Conservation (phyloP, 176 grass and related monocot species). For the Aegilops speltoides region DNA sequence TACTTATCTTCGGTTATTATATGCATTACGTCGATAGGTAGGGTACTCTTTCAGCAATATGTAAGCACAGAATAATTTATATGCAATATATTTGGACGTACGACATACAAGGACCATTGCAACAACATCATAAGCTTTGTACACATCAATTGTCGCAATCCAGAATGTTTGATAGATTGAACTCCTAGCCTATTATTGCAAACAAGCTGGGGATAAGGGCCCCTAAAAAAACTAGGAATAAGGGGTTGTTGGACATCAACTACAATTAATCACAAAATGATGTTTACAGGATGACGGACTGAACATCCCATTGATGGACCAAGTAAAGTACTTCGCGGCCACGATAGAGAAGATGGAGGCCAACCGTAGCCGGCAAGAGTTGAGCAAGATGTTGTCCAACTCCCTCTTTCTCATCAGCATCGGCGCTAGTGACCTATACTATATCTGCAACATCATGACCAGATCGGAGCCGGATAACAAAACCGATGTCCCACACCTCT, state of each 20-base stretch:
- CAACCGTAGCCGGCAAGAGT: not conserved
- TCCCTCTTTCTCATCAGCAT: slow-evolving; percentile 16
- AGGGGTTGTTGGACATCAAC: not conserved
- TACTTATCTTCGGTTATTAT: not conserved
- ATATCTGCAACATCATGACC: not conserved
- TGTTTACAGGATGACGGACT: not conserved
- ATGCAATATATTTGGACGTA: not conserved
- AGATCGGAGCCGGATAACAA: not conserved
- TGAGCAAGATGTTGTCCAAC: slow-evolving; percentile 3
- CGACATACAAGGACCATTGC: too few species aligned
- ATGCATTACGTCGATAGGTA: not conserved
- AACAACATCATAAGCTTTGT: too few species aligned
- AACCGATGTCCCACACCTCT: not conserved
- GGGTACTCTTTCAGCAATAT: not conserved
- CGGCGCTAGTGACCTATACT: not conserved
- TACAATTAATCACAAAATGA: not conserved
- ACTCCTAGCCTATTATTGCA: too few species aligned
- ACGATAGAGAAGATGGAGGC: not conserved
- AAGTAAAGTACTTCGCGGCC: not conserved
- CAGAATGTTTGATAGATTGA: too few species aligned
- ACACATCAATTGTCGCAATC: too few species aligned
- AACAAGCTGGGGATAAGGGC: too few species aligned
- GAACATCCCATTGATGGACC: not conserved
- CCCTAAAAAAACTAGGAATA: too few species aligned
- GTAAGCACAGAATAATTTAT: not conserved